A percentile compares a stretch with the other conserved stretches of the same genome.
Conservation (phyloP, 495 filamentous ascomycete genomes). For the Penicillium mononematosum region DNA sequence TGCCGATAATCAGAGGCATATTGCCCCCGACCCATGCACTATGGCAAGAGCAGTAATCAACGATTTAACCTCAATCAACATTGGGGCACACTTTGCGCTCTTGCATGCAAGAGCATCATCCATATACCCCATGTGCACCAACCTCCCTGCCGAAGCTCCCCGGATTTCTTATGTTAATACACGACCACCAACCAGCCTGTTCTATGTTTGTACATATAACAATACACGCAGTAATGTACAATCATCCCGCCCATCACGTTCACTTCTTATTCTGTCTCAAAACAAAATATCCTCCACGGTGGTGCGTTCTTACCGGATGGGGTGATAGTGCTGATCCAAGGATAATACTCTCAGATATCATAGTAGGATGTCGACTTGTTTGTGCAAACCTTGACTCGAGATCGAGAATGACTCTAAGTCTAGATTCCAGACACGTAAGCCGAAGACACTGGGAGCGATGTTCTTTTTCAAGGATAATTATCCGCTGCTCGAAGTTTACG, state of each 20-base stretch:
- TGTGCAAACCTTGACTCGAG: no score
- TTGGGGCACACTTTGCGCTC: background rate
- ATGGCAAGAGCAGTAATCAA: background rate
- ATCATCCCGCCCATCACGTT: background rate
- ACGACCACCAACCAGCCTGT: background rate
- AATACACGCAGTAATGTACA: background rate
- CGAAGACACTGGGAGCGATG: slow-evolving; percentile 20
- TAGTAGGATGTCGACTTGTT: no score
- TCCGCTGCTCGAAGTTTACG: background rate
- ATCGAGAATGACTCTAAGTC: slow-evolving; percentile 16
- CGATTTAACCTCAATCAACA: no score
- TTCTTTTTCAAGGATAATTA: slow-evolving; percentile 49
- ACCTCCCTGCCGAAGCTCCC: background rate
- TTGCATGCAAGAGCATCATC: background rate
- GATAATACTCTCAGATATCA: no score
- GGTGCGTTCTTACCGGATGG: background rate
- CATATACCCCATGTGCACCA: background rate
- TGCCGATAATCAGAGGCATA: slow-evolving; percentile 17
- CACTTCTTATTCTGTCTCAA: background rate
- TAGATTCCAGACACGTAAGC: slow-evolving; percentile 23
- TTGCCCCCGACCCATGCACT: slow-evolving; percentile 3
- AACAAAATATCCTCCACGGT: background rate
- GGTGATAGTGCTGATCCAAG: background rate
- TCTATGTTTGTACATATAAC: background rate
- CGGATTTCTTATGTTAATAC: background rate